Evolutionary conservation across 257 asterid species (phyloP), one percentile per base, ranked within the genome.

Genomic region (Coffea canephora): DNA sequence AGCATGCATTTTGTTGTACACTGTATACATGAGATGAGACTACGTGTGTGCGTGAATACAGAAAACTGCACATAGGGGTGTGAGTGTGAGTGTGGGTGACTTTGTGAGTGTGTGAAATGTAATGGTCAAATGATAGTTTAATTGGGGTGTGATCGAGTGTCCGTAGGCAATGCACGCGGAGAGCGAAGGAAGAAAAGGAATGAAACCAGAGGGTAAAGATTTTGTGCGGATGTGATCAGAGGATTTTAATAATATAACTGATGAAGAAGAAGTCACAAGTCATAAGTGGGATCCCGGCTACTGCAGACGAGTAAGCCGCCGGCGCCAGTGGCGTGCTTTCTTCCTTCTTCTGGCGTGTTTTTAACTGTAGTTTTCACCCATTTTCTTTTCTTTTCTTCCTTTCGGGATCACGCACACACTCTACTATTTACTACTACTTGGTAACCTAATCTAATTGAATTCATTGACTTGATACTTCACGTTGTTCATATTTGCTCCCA

Each of bases 101-200:
- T 39, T 3, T 75, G 69, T 75, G 78, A 1, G 45, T 14, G 62
- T 7, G 66, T 25, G 49, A 50, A 34, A 54, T 1, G 82, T 10
- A 7, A 61, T 31, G 73, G 81, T 78, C 82, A 82, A 82, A 78
- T 62, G 79, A 82, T 82, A 73, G 79, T 50, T 82, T 66, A 78
- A 46, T 73, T 49, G 71, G 43, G 43, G 9, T 31, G 34, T 31
- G 34, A 31, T 1, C 34, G 34, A 31, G 65, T 36, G 43, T 67
- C 61, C 31, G 77, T 31, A 45, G 31, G 74, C 70, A 59, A 2
- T 65, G 85, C 82, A 78, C 79, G 81, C 79, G 77, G 52, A 23
- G 81, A 16, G 52, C 21, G 36, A 27, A 13, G 0, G 39, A 64
- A 15, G 9, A 39, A 14, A 14, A 19, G 12, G 10, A 8, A 18